Evolutionary conservation across 129 eudicot species (phyloP).

Genomic region (Flaveria sonorensis): DNA sequence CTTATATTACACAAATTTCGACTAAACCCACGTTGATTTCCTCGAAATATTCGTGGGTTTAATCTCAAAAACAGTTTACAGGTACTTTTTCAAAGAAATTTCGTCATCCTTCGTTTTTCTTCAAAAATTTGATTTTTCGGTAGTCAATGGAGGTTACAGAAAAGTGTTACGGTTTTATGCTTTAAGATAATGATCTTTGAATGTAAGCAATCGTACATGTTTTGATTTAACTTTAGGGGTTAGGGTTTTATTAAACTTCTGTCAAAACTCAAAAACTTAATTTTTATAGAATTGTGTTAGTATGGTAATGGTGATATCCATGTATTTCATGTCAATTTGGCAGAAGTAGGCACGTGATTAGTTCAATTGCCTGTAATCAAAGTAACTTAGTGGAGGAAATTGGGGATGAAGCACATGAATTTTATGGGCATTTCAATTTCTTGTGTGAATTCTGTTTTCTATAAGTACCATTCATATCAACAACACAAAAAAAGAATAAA

Average conservation of each 20-base stretch:
- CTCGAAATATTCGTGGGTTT: conserved; percentile 28
- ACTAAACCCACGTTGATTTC: conserved; percentile 27
- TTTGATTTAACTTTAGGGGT: conserved; percentile 31
- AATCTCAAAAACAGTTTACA: conserved; percentile 30
- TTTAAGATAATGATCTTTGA: conserved; percentile 26
- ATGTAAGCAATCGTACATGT: conserved; percentile 23
- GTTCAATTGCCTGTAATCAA: conserved; percentile 33
- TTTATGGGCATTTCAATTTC: conserved; percentile 28
- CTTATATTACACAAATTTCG: background rate
- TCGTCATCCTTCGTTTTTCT: conserved; percentile 13
- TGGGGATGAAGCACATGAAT: conserved; percentile 33
- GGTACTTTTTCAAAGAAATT: conserved; percentile 14
- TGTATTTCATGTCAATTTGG: conserved; percentile 34
- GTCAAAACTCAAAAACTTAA: background rate
- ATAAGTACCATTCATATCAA: conserved; percentile 23
- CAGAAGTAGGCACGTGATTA: conserved; percentile 38
- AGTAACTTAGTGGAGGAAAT: conserved; percentile 37
- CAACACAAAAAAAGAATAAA: background rate
- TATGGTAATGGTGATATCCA: conserved; percentile 19
- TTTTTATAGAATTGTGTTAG: background rate
- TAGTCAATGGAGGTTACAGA: background rate
- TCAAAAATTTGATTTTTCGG: background rate
- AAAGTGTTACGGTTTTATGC: conserved; percentile 24
- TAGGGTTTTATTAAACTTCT: conserved; percentile 26
- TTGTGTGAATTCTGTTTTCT: conserved; percentile 25